Conservation (phyloP, 768 basidiomycete genomes). For the Phlebiopsis flavidoalba region DNA sequence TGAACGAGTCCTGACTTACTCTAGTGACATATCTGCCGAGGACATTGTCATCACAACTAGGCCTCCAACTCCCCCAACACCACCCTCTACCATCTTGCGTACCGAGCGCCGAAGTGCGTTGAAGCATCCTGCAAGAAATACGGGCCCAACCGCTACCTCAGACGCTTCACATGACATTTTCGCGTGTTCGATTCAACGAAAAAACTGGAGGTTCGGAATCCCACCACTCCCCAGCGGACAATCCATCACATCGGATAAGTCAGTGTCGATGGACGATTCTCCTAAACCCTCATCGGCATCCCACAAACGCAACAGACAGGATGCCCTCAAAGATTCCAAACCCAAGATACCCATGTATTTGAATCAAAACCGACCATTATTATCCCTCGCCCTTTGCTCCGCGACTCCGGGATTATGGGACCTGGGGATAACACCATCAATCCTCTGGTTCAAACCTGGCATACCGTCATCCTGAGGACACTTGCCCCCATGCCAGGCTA, state of each 20-base stretch:
- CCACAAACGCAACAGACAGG: neutral
- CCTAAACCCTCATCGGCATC: too few relatives aligned
- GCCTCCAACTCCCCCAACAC: neutral
- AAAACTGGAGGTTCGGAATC: too few relatives aligned
- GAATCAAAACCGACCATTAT: neutral
- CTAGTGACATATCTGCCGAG: neutral
- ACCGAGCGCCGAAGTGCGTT: neutral
- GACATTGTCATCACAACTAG: neutral
- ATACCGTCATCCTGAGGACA: neutral
- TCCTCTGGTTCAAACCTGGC: neutral
- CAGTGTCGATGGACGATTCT: too few relatives aligned
- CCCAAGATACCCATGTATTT: neutral
- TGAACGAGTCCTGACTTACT: neutral
- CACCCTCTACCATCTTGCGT: neutral
- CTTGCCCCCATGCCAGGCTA: neutral
- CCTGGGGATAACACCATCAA: constrained; percentile 1
- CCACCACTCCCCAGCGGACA: too few relatives aligned
- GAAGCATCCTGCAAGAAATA: neutral
- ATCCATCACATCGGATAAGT: too few relatives aligned
- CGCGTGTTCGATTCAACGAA: too few relatives aligned
- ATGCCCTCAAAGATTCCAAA: neutral
- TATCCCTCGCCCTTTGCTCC: neutral
- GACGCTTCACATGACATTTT: too few relatives aligned
- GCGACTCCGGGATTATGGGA: neutral
- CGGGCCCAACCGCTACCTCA: too few relatives aligned